These are phyloP conservation scores for Phytophthora niederhauseri DNA, from an alignment of 352 stramenopile species.

Conservation along the genomic window DNA sequence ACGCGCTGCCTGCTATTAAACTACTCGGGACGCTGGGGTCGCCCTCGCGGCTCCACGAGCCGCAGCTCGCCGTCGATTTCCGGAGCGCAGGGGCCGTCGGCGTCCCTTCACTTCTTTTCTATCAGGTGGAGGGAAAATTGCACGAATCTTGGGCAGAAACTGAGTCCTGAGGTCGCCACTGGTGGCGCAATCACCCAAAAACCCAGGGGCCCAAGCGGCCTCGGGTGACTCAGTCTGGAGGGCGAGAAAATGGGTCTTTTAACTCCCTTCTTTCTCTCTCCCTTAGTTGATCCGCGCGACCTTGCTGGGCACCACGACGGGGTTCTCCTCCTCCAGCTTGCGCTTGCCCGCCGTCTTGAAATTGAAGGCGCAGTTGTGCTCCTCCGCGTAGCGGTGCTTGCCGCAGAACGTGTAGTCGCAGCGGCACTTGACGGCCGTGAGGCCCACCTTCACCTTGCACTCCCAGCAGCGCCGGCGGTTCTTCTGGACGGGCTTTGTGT, in stretches of 20 bases:
- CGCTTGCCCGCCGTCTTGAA: constrained; percentile 86
- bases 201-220: constrained; percentile 18
- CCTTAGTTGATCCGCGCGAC: constrained; percentile 87
- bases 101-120: constrained; percentile 32
- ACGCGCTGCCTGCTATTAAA: constrained; percentile 31
- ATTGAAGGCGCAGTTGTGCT: constrained; percentile 90
- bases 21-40: constrained; percentile 11
- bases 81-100: constrained; percentile 13
- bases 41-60: constrained; percentile 3
- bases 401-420: constrained; percentile 93
- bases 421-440: constrained; percentile 87
- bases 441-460: constrained; percentile 86
- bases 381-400: constrained; percentile 90
- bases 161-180: constrained; percentile 2
- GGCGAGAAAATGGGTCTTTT: not conserved
- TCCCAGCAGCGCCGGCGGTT: constrained; percentile 90
- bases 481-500: constrained; percentile 65
- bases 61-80: constrained; percentile 4
- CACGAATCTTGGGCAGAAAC: not conserved
- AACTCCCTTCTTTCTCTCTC: not conserved
- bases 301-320: constrained; percentile 77
- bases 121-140: constrained; percentile 18
- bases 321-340: constrained; percentile 86
- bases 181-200: constrained; percentile 7
- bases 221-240: not conserved